Base-by-base conservation (phyloP, 2,329 filamentous ascomycete species). In the Colletotrichum sp. region DNA sequence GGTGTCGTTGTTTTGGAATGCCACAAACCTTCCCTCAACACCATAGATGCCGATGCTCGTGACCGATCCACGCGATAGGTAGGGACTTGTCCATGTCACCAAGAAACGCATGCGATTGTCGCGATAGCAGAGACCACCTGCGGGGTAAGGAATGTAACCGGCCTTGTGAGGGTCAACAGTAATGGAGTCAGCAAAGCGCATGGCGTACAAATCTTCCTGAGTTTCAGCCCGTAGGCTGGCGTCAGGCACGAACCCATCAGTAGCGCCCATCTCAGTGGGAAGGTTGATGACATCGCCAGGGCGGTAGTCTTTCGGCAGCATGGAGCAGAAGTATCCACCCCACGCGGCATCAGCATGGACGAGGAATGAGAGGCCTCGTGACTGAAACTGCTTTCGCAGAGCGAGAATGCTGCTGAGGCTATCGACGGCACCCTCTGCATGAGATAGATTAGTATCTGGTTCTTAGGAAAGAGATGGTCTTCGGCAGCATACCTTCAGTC, bases 141-240 rank as follows among this genome's bases (percentile, higher is more conserved):
- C 86, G 0, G 87, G 87, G 71, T 89, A 89, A 0, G 85, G 85
- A 30, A 88, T 86, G 57, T 89, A 88, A 0, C 86, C 87, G 3
- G 85, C 82, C 72, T 89, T 89, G 75, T 89, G 86, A 0, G 87
- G 87, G 72, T 89, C 88, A 8, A 89, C 84, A 0, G 88, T 89
- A 36, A 88, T 85, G 0, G 85, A 87, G 78, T 89, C 87, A 3
- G 85, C 85, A 13, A 84, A 78, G 18, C 82, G 80, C 74, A 88
- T 78, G 2, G 84, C 84, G 44, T 81, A 82, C 2, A 89, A 81
- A 21, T 88, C 83, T 39, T 85, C 80, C 28, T 85, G 82, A 0
- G 85, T 87, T 52, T 85, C 80, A 5, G 80, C 78, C 21, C 81
- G 80, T 44, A 85, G 76, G 68, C 81, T 81, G 63, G 82, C 80